Percentiles rank a stretch among this genome's conserved stretches.
phyloP scores from a whole-genome alignment of 495 filamentous ascomycete genomes.

The Collariella sp. region DNA sequence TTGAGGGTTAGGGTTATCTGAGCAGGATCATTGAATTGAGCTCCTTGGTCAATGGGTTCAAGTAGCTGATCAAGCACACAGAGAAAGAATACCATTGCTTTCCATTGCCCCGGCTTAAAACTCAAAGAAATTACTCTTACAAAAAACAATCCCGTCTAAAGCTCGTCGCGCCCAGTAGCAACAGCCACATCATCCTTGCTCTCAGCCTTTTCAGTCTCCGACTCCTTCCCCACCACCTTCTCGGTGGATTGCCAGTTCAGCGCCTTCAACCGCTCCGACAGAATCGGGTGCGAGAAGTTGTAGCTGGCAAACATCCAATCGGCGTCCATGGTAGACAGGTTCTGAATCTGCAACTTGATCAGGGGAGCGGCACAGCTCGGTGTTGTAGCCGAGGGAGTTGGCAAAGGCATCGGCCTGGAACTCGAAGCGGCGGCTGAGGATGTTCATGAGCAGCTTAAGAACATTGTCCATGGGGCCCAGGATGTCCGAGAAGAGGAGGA shows the following conservation, averaged over 20 bases:
- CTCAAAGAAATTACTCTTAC: neutral
- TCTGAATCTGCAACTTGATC: constrained; percentile 97
- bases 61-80: too few relatives aligned
- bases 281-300: constrained; percentile 94
- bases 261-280: constrained; percentile 85
- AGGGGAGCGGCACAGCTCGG: constrained; percentile 75
- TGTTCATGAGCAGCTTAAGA: constrained; percentile 91
- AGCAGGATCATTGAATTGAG: too few relatives aligned
- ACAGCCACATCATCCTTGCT: constrained; percentile 28
- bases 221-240: constrained; percentile 42
- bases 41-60: too few relatives aligned
- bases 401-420: constrained; percentile 94
- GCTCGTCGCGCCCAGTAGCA: constrained; percentile 31
- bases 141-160: constrained; percentile 12
- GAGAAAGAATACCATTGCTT: too few relatives aligned
- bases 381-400: constrained; percentile 71
- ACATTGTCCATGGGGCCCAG: constrained; percentile 84
- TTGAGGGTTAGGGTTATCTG: too few relatives aligned
- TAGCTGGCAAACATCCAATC: constrained; percentile 97
- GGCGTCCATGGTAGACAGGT: constrained; percentile 95
- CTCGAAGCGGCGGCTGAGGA: constrained; percentile 86
- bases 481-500: constrained; percentile 92
- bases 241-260: constrained; percentile 60
- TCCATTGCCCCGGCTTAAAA: too few relatives aligned
- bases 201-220: constrained; percentile 20